A percentile compares a stretch with the other conserved stretches of the same genome.
Evolutionary conservation across 2,329 filamentous ascomycete genomes (phyloP).

Genomic region (Trichoderma atrobrunneum): DNA sequence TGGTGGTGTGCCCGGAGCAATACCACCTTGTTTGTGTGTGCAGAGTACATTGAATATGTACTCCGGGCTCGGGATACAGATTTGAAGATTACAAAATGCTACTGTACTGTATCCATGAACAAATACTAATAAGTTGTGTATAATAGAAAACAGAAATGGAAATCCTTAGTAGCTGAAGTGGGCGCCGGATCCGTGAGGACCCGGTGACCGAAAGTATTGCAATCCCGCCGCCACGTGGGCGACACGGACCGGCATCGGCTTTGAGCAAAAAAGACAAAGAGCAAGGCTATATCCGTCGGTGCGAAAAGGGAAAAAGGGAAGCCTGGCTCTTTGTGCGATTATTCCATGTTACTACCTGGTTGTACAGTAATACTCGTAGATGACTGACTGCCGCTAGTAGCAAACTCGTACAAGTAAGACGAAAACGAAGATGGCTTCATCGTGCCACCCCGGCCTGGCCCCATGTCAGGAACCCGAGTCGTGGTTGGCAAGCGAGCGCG

Average conservation of each 20-base stretch:
- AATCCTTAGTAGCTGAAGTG: not conserved
- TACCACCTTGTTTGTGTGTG: not conserved
- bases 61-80: not conserved
- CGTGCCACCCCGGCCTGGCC: not conserved
- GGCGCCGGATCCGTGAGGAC: not conserved
- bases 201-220: not conserved
- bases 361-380: not conserved
- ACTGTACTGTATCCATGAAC: not conserved
- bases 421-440: slow-evolving; percentile 5
- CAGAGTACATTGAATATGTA: not conserved
- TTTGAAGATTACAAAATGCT: not conserved
- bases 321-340: not conserved
- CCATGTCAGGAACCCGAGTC: slow-evolving; percentile 17
- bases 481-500: slow-evolving; percentile 15
- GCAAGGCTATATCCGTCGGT: not conserved
- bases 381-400: not conserved
- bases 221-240: slow-evolving; percentile 10
- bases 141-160: not conserved
- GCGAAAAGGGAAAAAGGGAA: not conserved
- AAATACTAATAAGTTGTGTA: not conserved
- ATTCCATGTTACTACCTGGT: not conserved
- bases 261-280: not conserved
- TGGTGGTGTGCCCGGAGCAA: not conserved
- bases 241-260: not conserved
- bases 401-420: not conserved